Evolutionary conservation across 2,329 filamentous ascomycete species (phyloP), one percentile per base, ranked within the genome.

Genomic region (Neobulgaria alba): DNA sequence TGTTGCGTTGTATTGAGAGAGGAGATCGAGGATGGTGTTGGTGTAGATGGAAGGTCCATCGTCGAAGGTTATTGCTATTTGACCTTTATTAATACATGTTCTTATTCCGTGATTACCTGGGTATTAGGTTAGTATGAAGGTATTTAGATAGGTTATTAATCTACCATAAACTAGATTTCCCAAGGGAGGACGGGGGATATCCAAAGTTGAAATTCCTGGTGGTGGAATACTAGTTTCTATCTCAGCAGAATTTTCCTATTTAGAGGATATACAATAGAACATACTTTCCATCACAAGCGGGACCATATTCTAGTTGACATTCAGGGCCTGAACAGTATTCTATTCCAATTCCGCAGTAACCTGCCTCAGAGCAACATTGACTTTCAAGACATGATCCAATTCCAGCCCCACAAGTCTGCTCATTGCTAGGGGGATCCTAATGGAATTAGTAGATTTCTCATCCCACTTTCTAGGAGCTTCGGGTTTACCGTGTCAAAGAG

Each of bases 21-120:
- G 67, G 31, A 79, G 63, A 54, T 82, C 73, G 18, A 84, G 65
- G 10, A 84, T 67, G 45, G 78, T 71, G 30, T 62, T 61, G 1
- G 79, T 83, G 58, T 77, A 81, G 19, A 69, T 61, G 47, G 71
- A 73, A 10, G 79, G 79, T 2, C 79, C 79, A 52, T 83, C 79
- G 50, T 84, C 79, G 51, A 74, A 84, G 1, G 79, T 83, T 41
- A 84, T 58, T 14, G 79, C 79, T 51, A 84, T 69, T 9, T 73
- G 74, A 38, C 77, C 75, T 2, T 69, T 64, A n/a, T 65, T 64
- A n/a, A 61, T 61, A 48, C 74, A 78, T 46, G 67, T 62, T 50
- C 75, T 75, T 45, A 82, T 74, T 18, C 72, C 70, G 9, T 66
- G 0, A 71, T 62, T 8, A 78, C 41, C 14, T 46, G 32, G 29